Evolutionary conservation across 2,329 filamentous ascomycete species (phyloP), one percentile per base, ranked within the genome.

Genomic region (Fusarium pilosicola): DNA sequence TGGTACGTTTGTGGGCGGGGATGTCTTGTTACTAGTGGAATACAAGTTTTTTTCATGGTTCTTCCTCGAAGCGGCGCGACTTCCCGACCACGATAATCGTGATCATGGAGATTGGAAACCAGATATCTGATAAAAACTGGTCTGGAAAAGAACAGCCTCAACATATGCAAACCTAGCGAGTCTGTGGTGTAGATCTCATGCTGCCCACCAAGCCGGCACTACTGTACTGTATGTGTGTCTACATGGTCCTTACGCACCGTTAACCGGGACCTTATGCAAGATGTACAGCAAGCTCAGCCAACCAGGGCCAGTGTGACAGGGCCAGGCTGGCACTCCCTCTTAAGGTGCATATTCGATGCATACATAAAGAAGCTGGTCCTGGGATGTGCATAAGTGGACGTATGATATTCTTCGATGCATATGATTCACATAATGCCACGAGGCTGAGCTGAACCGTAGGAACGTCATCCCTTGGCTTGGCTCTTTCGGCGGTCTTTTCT

Each of bases 101-200:
- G 44, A 70, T 36, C 45, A 39, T 70, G 48, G 39, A 56, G 51
- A 49, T 34, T n/a, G 15, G 20, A n/a, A 22, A 30, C 26, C 49
- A 62, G 48, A 48, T 51, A 63, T 45, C 44, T 52, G 45, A 57
- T 51, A 36, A 30, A 30, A 56, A 56, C 52, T 59, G 48, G 26
- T 56, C 30, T 44, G 58, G 59, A 61, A 41, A 45, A 22, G 34
- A 18, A 41, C 49, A n/a, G 32, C 48, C 38, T 56, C 12, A 32
- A 62, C 32, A 68, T 63, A 68, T 52, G 34, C 45, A 68, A 71
- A 51, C 67, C 71, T 74, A 64, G 56, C 65, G 58, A 76, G 55
- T 72, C 66, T 67, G 74, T 67, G 73, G 69, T 64, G 71, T 66
- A 77, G 76, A 77, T 77, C 76, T 73, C 66, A 68, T 74, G 75